These are phyloP conservation scores for Penicillium sp. DNA, from an alignment of 2,329 filamentous ascomycete genomes.

Conservation along the genomic window DNA sequence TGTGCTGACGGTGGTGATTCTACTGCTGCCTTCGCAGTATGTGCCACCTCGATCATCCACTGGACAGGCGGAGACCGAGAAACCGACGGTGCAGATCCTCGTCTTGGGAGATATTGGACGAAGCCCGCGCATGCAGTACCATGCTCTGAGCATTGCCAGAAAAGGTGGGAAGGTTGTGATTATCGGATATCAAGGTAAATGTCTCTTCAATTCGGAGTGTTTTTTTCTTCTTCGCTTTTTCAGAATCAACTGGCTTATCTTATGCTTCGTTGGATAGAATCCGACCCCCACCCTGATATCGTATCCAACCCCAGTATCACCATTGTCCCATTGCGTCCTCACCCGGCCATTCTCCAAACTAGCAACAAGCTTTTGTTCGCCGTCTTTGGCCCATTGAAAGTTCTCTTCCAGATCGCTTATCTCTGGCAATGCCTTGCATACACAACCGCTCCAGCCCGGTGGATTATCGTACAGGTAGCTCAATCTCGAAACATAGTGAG, in stretches of 20 bases:
- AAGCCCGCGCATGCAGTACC: slow-evolving; percentile 98
- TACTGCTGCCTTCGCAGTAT: slow-evolving; percentile 58
- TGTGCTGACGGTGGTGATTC: slow-evolving; percentile 52
- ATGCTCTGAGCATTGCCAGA: slow-evolving; percentile 87
- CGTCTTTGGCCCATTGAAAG: slow-evolving; percentile 78
- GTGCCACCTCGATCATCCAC: slow-evolving; percentile 30
- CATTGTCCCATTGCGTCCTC: slow-evolving; percentile 68
- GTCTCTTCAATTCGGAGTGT: neutral
- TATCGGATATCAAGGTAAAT: slow-evolving; percentile 79
- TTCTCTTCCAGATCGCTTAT: slow-evolving; percentile 75
- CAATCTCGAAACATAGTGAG: neutral
- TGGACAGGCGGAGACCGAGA: slow-evolving; percentile 26
- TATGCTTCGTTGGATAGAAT: slow-evolving; percentile 57
- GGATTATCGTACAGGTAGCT: slow-evolving; percentile 77
- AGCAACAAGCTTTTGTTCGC: slow-evolving; percentile 75
- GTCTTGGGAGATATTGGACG: slow-evolving; percentile 94
- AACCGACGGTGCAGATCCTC: slow-evolving; percentile 72
- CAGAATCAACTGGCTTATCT: neutral
- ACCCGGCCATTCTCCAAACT: slow-evolving; percentile 67
- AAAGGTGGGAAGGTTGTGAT: slow-evolving; percentile 79
- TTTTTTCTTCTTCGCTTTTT: neutral
- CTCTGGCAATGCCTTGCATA: slow-evolving; percentile 75
- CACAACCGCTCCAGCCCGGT: slow-evolving; percentile 70
- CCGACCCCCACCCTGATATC: slow-evolving; percentile 77
- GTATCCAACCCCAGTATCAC: slow-evolving; percentile 67